phyloP scores from a whole-genome alignment of 1,139 yeast species.

The Zygosaccharomyces sapae region DNA sequence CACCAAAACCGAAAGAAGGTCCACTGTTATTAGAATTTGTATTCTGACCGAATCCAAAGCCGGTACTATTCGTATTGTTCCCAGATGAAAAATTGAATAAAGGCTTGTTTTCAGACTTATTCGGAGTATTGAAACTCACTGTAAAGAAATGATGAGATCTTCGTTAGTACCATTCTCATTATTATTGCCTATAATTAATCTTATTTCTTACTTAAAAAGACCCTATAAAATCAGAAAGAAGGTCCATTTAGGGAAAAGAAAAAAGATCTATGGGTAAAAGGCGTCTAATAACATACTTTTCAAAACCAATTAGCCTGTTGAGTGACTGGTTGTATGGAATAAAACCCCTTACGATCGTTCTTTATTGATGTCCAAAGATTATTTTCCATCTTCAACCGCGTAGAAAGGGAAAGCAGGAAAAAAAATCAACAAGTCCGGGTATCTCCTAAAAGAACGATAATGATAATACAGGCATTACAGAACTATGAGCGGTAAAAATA shows the following conservation, averaged over 20 bases:
- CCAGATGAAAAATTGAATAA: slow-evolving; percentile 27
- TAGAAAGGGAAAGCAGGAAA: slow-evolving; percentile 2
- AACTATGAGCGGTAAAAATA: not conserved
- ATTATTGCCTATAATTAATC: not conserved
- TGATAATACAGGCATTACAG: too few species aligned
- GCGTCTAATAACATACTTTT: not conserved
- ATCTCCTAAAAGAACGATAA: not conserved
- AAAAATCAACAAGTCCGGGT: slow-evolving; percentile 4
- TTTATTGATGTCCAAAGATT: slow-evolving; percentile 1
- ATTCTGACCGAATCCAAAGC: slow-evolving; percentile 5
- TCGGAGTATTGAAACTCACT: slow-evolving; percentile 25
- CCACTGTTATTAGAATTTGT: slow-evolving; percentile 18
- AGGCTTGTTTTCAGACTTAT: slow-evolving; percentile 20
- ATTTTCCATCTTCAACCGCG: not conserved
- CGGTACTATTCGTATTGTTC: slow-evolving; percentile 6
- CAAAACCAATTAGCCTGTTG: not conserved
- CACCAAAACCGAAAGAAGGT: slow-evolving; percentile 33
- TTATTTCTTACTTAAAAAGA: not conserved
- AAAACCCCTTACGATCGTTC: not conserved
- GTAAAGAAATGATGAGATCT: not conserved
- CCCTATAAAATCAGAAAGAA: not conserved
- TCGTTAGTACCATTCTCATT: not conserved
- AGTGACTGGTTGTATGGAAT: not conserved
- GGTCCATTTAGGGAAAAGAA: too few species aligned
- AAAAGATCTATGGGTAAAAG: too few species aligned